These are phyloP conservation scores for Backusella psychrophila DNA, from an alignment of 192 early-diverging fungal genomes.

Conservation along the genomic window DNA sequence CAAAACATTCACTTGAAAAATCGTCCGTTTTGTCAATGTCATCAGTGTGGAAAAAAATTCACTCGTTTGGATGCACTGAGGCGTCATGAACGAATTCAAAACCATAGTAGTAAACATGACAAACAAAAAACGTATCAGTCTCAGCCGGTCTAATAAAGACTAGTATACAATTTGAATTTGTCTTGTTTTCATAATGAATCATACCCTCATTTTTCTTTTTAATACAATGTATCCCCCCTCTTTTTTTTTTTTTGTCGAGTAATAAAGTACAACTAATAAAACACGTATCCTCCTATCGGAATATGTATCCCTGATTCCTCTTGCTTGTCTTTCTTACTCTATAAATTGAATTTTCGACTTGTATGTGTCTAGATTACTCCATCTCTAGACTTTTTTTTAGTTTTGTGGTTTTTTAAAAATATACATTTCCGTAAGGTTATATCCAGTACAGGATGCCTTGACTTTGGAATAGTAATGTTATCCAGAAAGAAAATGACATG, in stretches of 20 bases:
- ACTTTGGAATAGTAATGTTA: too few relatives aligned
- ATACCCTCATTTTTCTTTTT: not conserved
- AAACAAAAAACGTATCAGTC: not conserved
- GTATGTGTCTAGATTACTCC: not conserved
- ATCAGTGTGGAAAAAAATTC: slow-evolving; percentile 34
- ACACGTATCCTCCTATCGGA: not conserved
- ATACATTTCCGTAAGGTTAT: too few relatives aligned
- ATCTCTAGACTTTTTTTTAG: not conserved
- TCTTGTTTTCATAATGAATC: too few relatives aligned
- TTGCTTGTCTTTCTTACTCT: not conserved
- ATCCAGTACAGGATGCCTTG: too few relatives aligned
- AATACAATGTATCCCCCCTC: not conserved
- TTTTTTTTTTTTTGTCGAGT: not conserved
- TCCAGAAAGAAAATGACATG: too few relatives aligned
- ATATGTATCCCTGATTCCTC: not conserved
- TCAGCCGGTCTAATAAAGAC: not conserved
- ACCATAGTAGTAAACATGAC: slow-evolving; percentile 19
- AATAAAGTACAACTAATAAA: not conserved
- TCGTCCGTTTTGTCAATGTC: slow-evolving; percentile 26
- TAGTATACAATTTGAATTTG: not conserved
- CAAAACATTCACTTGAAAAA: slow-evolving; percentile 34
- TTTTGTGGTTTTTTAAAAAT: too few relatives aligned
- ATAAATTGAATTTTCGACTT: not conserved
- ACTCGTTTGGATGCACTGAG: slow-evolving; percentile 36
- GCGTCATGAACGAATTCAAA: slow-evolving; percentile 34